These are phyloP conservation scores for Metarhizium humberi DNA, from an alignment of 2,329 filamentous ascomycete genomes.

Conservation along the genomic window DNA sequence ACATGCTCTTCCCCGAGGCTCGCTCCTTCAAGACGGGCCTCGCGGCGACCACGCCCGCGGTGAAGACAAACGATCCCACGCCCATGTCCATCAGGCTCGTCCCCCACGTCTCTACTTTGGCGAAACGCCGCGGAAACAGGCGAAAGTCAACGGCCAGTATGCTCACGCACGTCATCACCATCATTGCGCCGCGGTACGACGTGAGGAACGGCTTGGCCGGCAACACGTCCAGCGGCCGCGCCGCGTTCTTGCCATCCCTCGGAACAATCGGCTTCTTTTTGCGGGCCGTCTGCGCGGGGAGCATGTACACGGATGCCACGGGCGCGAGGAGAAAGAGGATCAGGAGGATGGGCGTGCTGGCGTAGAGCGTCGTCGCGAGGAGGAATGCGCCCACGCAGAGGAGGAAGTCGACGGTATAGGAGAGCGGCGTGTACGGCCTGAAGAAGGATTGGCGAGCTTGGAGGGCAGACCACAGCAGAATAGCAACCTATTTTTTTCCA, in stretches of 20 bases:
- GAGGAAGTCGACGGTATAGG: constrained; percentile 71
- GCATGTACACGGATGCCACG: constrained; percentile 50
- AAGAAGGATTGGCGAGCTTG: constrained; percentile 82
- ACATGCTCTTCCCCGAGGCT: constrained; percentile 36
- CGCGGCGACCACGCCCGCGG: constrained; percentile 82
- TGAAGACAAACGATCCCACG: constrained; percentile 95
- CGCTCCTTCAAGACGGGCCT: constrained; percentile 67
- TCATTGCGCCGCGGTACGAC: constrained; percentile 82
- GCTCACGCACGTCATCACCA: constrained; percentile 79
- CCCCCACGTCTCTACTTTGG: constrained; percentile 98
- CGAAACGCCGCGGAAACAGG: constrained; percentile 87
- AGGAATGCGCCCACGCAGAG: constrained; percentile 78
- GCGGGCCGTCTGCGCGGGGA: constrained; percentile 35
- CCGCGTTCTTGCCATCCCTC: neutral
- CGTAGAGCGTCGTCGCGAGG: constrained; percentile 79
- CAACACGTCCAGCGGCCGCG: constrained; percentile 32
- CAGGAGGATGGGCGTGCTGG: constrained; percentile 63
- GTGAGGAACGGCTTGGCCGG: constrained; percentile 89
- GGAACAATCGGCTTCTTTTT: constrained; percentile 5
- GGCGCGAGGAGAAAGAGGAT: constrained; percentile 66
- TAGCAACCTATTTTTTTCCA: constrained; percentile 51
- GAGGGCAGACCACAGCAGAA: constrained; percentile 80
- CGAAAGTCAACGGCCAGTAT: constrained; percentile 97
- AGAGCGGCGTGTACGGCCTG: constrained; percentile 58
- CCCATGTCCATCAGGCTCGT: constrained; percentile 98